These are phyloP conservation scores for Alectoria sarmentosa DNA, from an alignment of 495 filamentous ascomycete genomes.

Conservation along the genomic window DNA sequence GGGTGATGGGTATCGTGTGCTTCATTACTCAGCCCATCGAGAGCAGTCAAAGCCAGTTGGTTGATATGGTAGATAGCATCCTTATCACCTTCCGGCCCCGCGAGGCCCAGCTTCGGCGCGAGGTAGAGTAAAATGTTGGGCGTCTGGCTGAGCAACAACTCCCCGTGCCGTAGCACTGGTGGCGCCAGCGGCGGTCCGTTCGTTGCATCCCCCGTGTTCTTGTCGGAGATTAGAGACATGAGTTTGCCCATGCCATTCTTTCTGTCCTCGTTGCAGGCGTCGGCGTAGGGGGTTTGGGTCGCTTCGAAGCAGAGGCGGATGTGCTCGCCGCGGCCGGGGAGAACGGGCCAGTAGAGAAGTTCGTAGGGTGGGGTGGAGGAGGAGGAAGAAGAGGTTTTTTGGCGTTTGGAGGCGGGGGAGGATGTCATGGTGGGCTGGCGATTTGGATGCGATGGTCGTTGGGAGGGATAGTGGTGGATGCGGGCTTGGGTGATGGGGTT, in stretches of 20 bases:
- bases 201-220: slow-evolving; percentile 29
- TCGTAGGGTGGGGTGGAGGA: slow-evolving; percentile 32
- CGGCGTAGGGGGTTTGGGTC: slow-evolving; percentile 50
- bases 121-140: slow-evolving; percentile 60
- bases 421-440: slow-evolving; percentile 13
- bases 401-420: slow-evolving; percentile 21
- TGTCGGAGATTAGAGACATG: slow-evolving; percentile 31
- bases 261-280: slow-evolving; percentile 42
- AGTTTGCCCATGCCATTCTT: slow-evolving; percentile 30
- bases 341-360: slow-evolving; percentile 56
- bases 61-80: slow-evolving; percentile 46
- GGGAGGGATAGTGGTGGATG: background rate
- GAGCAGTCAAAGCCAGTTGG: slow-evolving; percentile 53
- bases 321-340: slow-evolving; percentile 60
- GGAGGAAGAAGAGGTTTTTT: slow-evolving; percentile 16
- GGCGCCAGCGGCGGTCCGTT: slow-evolving; percentile 58
- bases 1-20: slow-evolving; percentile 64
- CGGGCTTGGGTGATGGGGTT: background rate
- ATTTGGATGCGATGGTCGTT: background rate
- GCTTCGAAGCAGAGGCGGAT: slow-evolving; percentile 60
- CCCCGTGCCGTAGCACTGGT: slow-evolving; percentile 51
- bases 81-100: slow-evolving; percentile 37
- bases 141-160: slow-evolving; percentile 54
- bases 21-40: slow-evolving; percentile 58
- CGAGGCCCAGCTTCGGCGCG: slow-evolving; percentile 46